Percentiles rank a stretch among this genome's conserved stretches.
Evolutionary conservation across 2,329 filamentous ascomycete genomes (phyloP).

Genomic region (Sphaerulina musiva): DNA sequence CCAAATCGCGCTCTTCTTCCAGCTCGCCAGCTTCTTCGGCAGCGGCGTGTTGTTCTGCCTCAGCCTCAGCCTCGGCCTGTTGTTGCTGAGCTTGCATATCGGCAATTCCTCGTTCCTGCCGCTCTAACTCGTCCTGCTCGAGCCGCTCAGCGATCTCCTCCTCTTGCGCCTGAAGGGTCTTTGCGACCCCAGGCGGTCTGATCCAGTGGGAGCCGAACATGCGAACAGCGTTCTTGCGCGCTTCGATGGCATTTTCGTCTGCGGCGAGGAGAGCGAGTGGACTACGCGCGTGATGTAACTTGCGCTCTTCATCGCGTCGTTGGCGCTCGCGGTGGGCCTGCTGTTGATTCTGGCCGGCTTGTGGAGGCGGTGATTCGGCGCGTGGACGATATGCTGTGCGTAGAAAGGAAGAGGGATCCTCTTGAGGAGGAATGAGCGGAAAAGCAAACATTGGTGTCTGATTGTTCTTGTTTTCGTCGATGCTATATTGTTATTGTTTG

Average conservation of each 20-base stretch:
- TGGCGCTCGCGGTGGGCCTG: slow-evolving; percentile 27
- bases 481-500: background rate
- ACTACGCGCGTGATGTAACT: slow-evolving; percentile 42
- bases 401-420: slow-evolving; percentile 26
- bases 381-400: slow-evolving; percentile 24
- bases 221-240: slow-evolving; percentile 72
- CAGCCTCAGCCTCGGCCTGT: slow-evolving; percentile 47
- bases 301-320: slow-evolving; percentile 31
- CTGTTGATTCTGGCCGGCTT: slow-evolving; percentile 21
- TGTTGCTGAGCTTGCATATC: slow-evolving; percentile 61
- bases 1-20: slow-evolving; percentile 39
- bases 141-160: slow-evolving; percentile 85
- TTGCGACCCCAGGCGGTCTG: slow-evolving; percentile 76
- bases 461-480: background rate
- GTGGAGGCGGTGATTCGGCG: slow-evolving; percentile 25
- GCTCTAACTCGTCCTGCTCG: slow-evolving; percentile 70
- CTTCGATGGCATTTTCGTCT: slow-evolving; percentile 70
- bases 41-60: slow-evolving; percentile 32
- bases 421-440: slow-evolving; percentile 30
- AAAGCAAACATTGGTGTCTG: slow-evolving; percentile 26
- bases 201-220: slow-evolving; percentile 89
- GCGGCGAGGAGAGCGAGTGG: slow-evolving; percentile 62
- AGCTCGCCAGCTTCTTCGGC: slow-evolving; percentile 48
- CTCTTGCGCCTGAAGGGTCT: slow-evolving; percentile 81
- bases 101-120: slow-evolving; percentile 62